Conservation (phyloP, 2,329 filamentous ascomycete species). For the Colletotrichum sidae region DNA sequence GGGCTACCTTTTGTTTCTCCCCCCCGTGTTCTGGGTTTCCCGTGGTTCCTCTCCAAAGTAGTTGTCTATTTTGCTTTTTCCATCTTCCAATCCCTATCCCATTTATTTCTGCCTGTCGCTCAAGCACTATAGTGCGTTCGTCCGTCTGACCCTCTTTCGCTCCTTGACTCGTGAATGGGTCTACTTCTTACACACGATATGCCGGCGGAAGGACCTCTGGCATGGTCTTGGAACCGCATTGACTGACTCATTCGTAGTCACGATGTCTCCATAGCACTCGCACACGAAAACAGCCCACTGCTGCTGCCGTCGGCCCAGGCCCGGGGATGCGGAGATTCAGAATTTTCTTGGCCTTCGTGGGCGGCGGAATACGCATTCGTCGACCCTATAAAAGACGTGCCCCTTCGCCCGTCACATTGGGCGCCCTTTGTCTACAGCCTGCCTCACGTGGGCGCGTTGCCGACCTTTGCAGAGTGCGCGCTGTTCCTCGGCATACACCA, state of each 20-base stretch:
- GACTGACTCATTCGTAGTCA: slow-evolving; percentile 47
- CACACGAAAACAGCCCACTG: slow-evolving; percentile 57
- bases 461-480: slow-evolving; percentile 55
- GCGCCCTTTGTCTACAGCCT: slow-evolving; percentile 52
- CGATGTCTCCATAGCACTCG: slow-evolving; percentile 60
- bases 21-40: slow-evolving; percentile 1
- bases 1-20: neutral
- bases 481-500: slow-evolving; percentile 57
- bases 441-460: slow-evolving; percentile 49
- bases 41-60: slow-evolving; percentile 55
- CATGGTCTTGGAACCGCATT: slow-evolving; percentile 12
- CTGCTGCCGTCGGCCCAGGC: slow-evolving; percentile 45
- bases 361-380: slow-evolving; percentile 53
- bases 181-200: slow-evolving; percentile 27
- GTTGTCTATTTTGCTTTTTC: slow-evolving; percentile 37
- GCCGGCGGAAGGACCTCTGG: slow-evolving; percentile 9
- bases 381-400: slow-evolving; percentile 49
- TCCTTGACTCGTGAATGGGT: slow-evolving; percentile 34
- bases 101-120: slow-evolving; percentile 30
- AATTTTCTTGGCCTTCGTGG: slow-evolving; percentile 3
- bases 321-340: neutral
- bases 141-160: slow-evolving; percentile 22
- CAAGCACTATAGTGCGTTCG: slow-evolving; percentile 6
- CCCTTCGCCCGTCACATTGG: slow-evolving; percentile 58
- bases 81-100: slow-evolving; percentile 7